Evolutionary conservation across 805 yeast species (phyloP), one percentile per base, ranked within the genome.

Genomic region (Wickerhamomyces bovis): DNA sequence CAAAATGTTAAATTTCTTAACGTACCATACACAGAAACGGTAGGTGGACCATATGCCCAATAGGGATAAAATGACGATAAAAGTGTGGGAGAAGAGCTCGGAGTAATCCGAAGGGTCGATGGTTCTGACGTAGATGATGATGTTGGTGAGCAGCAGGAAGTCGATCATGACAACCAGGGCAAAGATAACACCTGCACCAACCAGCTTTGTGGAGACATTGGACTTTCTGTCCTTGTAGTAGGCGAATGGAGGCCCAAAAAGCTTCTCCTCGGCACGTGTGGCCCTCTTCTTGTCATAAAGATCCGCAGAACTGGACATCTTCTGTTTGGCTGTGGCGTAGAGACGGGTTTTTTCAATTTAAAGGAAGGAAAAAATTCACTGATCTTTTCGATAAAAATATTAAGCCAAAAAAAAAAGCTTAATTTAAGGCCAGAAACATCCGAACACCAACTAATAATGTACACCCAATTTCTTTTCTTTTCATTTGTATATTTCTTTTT

Each of bases 121-220:
- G 5, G 71, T 66, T 50, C 71, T 61, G 25, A 60, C 51, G 31
- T 66, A 64, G 39, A 68, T 61, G 38, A 67, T 58, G 38, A 65
- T 60, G 43, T 65, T 58, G 7, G 67, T 66, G 12, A 68, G 69
- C 16, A 68, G 52, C 3, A 67, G 48, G 51, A 68, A 65, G 33
- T 64, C 63, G 10, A 60, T 12, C 7, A 54, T 50, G 18, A 62
- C 58, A n/a, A 64, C 44, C 5, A 64, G 10, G 3, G 62, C 64
- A 9, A 62, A 41, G 15, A 59, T 33, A 8, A 55, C 16, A 16
- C 64, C 63, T 9, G 66, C 63, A 9, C 56, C 18, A 19, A 59
- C 39, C n/a, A 67, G 35, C 20, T 56, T 57, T 21, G 50, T 45
- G 3, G 63, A 52, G 4, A 58, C 42, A 18, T 55, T 49, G 7